A percentile compares a stretch with the other conserved stretches of the same genome.
Conservation (phyloP, 2,329 filamentous ascomycete genomes). For the Sclerotinia nivalis region DNA sequence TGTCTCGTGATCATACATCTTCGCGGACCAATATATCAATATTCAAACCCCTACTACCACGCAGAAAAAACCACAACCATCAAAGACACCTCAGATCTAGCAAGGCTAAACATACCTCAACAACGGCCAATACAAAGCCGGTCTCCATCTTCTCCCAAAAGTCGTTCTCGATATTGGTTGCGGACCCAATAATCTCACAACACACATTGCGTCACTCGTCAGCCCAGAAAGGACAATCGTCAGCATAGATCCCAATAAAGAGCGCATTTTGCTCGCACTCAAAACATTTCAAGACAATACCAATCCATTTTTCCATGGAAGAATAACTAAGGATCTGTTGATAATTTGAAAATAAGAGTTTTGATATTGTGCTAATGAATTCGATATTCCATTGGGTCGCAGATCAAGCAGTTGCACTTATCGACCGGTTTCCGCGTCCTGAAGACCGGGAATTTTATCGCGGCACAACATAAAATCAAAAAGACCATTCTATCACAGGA, state of each 20-base stretch:
- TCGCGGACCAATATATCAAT: no score
- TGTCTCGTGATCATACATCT: background rate
- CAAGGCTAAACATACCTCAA: slow-evolving; percentile 27
- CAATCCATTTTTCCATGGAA: slow-evolving; percentile 20
- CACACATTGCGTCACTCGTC: slow-evolving; percentile 21
- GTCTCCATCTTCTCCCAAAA: slow-evolving; percentile 21
- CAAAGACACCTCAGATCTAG: slow-evolving; percentile 28
- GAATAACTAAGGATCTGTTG: slow-evolving; percentile 24
- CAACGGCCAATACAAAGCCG: slow-evolving; percentile 24
- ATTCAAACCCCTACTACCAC: background rate
- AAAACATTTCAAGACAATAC: background rate
- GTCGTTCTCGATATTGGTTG: slow-evolving; percentile 40
- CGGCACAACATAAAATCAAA: slow-evolving; percentile 27
- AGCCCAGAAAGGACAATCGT: slow-evolving; percentile 16
- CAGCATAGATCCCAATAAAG: slow-evolving; percentile 24
- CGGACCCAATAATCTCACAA: slow-evolving; percentile 42
- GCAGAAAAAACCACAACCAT: background rate
- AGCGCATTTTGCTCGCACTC: slow-evolving; percentile 25
- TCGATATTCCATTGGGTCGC: slow-evolving; percentile 26
- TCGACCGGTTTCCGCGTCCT: slow-evolving; percentile 25
- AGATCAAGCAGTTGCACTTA: slow-evolving; percentile 18
- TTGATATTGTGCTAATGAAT: slow-evolving; percentile 27
- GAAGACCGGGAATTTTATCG: slow-evolving; percentile 25
- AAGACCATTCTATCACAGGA: slow-evolving; percentile 26
- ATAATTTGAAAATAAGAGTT: slow-evolving; percentile 13